A percentile compares a stretch with the other conserved stretches of the same genome.
Conservation (phyloP, 139 green algal genomes). For the Chlamydomonas applanata region DNA sequence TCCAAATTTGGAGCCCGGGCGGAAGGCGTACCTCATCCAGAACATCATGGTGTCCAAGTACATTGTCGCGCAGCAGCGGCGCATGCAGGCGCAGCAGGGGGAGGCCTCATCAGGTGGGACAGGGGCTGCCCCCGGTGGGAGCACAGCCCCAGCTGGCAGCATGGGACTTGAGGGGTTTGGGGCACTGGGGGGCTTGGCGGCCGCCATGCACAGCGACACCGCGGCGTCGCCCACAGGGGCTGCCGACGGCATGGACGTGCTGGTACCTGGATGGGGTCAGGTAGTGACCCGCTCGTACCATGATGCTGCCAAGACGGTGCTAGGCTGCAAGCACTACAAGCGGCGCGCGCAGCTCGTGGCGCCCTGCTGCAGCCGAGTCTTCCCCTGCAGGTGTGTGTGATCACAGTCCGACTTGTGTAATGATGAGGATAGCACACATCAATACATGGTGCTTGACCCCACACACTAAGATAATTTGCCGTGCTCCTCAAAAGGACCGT, state of each 20-base stretch:
- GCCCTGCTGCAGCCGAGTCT: conserved; percentile 81
- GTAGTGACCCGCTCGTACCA: conserved; percentile 41
- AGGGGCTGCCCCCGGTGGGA: neutral
- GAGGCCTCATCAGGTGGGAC: neutral
- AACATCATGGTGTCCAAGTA: conserved; percentile 90
- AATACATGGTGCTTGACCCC: too few relatives aligned
- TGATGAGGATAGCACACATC: too few relatives aligned
- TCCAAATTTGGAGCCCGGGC: conserved; percentile 78
- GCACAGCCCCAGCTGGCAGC: neutral
- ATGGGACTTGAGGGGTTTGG: neutral
- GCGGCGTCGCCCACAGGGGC: neutral
- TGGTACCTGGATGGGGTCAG: too few relatives aligned
- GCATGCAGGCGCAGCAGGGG: conserved; percentile 32
- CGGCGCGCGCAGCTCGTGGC: conserved; percentile 76
- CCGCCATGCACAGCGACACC: neutral
- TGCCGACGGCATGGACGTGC: neutral
- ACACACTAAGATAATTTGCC: too few relatives aligned
- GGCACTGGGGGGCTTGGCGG: neutral
- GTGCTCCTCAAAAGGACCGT: too few relatives aligned
- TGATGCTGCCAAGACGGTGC: conserved; percentile 31
- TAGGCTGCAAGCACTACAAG: conserved; percentile 77
- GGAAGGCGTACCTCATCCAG: conserved; percentile 97
- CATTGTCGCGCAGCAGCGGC: conserved; percentile 62
- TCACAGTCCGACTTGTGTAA: neutral
- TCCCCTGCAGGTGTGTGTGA: conserved; percentile 72